Base-by-base conservation (phyloP, 2,329 filamentous ascomycete species). In the Stachybotrys echinatus region DNA sequence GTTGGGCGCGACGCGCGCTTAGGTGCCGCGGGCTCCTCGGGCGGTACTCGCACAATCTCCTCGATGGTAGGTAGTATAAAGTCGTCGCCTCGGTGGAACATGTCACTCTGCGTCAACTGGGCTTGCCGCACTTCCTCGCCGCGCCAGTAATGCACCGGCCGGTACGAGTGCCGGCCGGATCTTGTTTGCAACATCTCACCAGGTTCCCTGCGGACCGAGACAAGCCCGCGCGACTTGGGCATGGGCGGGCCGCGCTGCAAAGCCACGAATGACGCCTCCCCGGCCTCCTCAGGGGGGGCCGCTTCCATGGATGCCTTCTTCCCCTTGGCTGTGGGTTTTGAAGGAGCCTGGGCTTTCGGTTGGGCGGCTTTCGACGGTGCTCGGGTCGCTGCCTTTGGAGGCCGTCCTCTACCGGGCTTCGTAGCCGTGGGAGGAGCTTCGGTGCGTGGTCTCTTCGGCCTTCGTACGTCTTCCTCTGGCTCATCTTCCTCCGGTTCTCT, bases 121-220 rank as follows among this genome's bases (percentile, higher is more conserved):
- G 85, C 83, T 61, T 84, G 89, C 20, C 90, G 80, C 44, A 87
- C 81, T 48, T 81, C 81, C 65, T 97, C 92, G 56, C 91, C 91
- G 59, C 84, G 84, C 92, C 92, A 97, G 64, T 80, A 95, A 22
- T 89, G 83, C 31, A 96, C 70, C 1, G 92, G 94, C 52, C 83
- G 82, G 54, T 89, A 85, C 10, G 88, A 89, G 48, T 83, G 81
- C 50, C 94, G 83, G 2, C 90, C 92, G 12, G 87, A 92, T 48
- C 90, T 84, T 47, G 85, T 88, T 42, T 76, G 79, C 23, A 75
- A 74, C 54, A 80, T 73, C 22, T 70, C 73, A 48, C 83, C 76
- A 1, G 72, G 65, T 8, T 73, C 73, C 27, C 72, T 72, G 40
- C 76, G 74, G 48, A 75, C 64, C 47, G 79, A 79, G 21, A 81